Evolutionary conservation across 1,139 yeast genomes (phyloP), one percentile per base, ranked within the genome.

Genomic region (Wickerhamomyces sp.): DNA sequence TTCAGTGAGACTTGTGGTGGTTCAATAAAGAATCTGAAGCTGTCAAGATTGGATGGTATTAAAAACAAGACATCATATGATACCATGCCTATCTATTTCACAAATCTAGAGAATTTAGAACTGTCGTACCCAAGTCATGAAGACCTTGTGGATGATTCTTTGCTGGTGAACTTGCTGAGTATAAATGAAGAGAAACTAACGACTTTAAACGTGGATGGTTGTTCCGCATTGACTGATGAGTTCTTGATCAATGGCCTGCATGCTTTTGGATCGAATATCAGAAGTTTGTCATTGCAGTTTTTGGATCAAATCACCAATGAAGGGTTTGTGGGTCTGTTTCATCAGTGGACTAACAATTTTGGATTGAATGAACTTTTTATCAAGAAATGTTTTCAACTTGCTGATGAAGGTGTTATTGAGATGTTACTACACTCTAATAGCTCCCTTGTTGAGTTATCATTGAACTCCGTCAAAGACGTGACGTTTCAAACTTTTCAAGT

Each of bases 1-100:
- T 54, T 91, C 34, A 65, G 86, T 16, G 83, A 75, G 38, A 70
- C 71, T 40, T 75, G 88, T 51, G 86, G 86, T 3, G 51, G 64
- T 0, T 63, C 66, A 20, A 57, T 91, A 30, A 63, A 59, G 26
- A 57, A 63, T 1, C 54, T 82, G 24, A 66, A 75, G 3, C 58
- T 91, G 25, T 72, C 83, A 5, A 64, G 91, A 31, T 58, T 91
- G 23, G 95, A 87, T 53, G 91, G 91, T 1, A 57, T 91, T 24
- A 70, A 66, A 32, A 60, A 74, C 1, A 71, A 68, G 32, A 66
- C 73, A 0, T 72, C 78, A 4, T 86, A 81, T 49, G 76, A 78
- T 20, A 59, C 75, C 23, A 56, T 88, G 33, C 79, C 95, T 1
- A 81, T 83, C 35, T 76, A 74, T 48, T 57, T 88, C 24, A 61